phyloP scores from a whole-genome alignment of 768 basidiomycete genomes.

The Gelatoporia subvermispora region DNA sequence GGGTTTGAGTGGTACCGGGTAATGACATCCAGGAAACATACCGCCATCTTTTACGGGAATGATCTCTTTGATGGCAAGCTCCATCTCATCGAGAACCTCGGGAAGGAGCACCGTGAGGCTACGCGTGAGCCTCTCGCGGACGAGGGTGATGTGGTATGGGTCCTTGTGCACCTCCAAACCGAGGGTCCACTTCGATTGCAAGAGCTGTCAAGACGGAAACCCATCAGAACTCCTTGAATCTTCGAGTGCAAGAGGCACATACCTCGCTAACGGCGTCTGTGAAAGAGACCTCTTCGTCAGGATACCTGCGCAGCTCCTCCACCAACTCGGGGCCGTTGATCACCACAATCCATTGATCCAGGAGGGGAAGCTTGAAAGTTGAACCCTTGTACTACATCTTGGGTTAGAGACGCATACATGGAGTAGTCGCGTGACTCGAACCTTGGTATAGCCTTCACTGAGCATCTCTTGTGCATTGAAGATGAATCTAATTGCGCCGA shows the following conservation, averaged over 20 bases:
- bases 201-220: neutral
- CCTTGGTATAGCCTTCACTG: conserved; percentile 17
- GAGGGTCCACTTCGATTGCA: conserved; percentile 33
- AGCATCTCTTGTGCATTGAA: conserved; percentile 4
- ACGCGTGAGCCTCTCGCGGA: conserved; percentile 25
- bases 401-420: neutral
- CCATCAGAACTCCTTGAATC: too few species aligned
- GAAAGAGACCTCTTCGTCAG: conserved; percentile 41
- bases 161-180: conserved; percentile 16
- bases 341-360: conserved; percentile 44
- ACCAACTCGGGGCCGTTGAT: conserved; percentile 37
- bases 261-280: conserved; percentile 38
- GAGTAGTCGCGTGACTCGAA: neutral
- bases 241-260: neutral
- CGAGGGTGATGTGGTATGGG: conserved; percentile 18
- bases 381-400: conserved; percentile 11
- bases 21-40: neutral
- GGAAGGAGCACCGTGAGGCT: conserved; percentile 16
- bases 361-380: conserved; percentile 38
- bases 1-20: neutral
- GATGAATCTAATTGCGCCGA: conserved; percentile 7
- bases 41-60: conserved; percentile 19
- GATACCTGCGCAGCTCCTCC: conserved; percentile 46
- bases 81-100: conserved; percentile 22
- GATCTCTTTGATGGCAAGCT: conserved; percentile 20